phyloP scores from a whole-genome alignment of 352 stramenopile genomes.

The Paralagenidium karlingii region DNA sequence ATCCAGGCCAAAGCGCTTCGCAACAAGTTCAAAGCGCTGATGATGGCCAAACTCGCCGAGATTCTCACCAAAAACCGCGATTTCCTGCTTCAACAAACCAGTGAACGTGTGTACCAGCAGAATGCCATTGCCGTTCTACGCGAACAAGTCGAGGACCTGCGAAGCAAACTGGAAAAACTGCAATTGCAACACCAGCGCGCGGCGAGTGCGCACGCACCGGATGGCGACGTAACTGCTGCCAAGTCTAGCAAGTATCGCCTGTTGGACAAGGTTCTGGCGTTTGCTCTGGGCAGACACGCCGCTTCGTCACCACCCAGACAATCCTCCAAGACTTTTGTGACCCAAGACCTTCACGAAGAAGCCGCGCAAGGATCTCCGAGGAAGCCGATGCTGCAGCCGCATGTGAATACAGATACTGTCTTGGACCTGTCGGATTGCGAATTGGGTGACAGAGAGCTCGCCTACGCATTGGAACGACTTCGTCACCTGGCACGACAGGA shows the following conservation, averaged over 20 bases:
- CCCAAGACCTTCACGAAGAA: conserved; percentile 41
- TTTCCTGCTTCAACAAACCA: conserved; percentile 15
- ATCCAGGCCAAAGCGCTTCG: conserved; percentile 25
- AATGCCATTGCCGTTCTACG: conserved; percentile 20
- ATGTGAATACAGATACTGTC: conserved; percentile 1
- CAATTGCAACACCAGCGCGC: too few relatives aligned
- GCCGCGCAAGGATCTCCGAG: not conserved
- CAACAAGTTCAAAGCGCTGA: conserved; percentile 27
- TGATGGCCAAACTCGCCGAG: conserved; percentile 32
- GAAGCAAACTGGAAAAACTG: conserved; percentile 7
- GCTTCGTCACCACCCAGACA: not conserved
- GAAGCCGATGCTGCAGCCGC: not conserved
- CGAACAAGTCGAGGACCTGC: conserved; percentile 22
- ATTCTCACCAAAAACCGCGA: conserved; percentile 25
- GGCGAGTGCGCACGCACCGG: too few relatives aligned
- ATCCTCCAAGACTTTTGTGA: conserved; percentile 15
- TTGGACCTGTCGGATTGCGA: conserved; percentile 17
- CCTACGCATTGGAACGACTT: conserved; percentile 24
- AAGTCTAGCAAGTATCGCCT: not conserved
- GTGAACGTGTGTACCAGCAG: conserved; percentile 16
- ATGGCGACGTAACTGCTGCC: not conserved
- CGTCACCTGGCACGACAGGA: too few relatives aligned
- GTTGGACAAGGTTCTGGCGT: not conserved
- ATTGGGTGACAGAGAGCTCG: conserved; percentile 24
- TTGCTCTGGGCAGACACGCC: not conserved